Evolutionary conservation across 768 basidiomycete species (phyloP), one percentile per base, ranked within the genome.

Genomic region (Boletus sensibilis): DNA sequence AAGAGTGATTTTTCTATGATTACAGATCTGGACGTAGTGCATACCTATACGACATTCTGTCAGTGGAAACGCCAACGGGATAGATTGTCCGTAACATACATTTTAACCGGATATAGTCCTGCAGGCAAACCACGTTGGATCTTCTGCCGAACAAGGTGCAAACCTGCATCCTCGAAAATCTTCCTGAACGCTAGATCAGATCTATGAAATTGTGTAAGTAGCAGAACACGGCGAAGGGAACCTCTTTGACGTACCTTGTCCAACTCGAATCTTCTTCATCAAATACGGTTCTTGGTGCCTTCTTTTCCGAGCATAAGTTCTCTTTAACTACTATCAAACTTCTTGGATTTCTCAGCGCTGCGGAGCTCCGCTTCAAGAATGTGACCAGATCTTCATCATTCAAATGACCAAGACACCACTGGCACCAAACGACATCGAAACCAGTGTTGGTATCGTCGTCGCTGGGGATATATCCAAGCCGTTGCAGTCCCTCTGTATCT

Each of bases 351-450:
- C 86, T 77, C 55, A 98, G 69, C 0, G 92, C 84, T 3, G 72
- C 74, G 45, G 79, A 78, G 58, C 86, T 79, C 45, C 85, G 77
- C 61, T 78, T 75, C 61, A 98, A 79, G 74, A 98, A 98, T 2
- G 75, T 70, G 27, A 92, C 79, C 23, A 98, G 81, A 68, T 96
- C 90, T 9, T 68, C 66, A 68, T 95, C 86, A 52, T 78, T 82
- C 55, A 97, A 78, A 75, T 95, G 91, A 2, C 92, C 91, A 16
- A 98, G 79, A 75, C 95, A 96, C 96, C 96, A 98, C 71, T 99
- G 96, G 65, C 92, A 92, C 95, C 92, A 94, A 55, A 96, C 82
- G 51, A 94, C 82, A 72, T 99, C 96, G 72, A 94, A 98, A 1
- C 82, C 82, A 42, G 78, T 74, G 20, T 78, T 71, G n/a, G 76